These are phyloP conservation scores for Pseudophaeomoniella oleicola DNA, from an alignment of 2,329 filamentous ascomycete genomes.

Conservation along the genomic window DNA sequence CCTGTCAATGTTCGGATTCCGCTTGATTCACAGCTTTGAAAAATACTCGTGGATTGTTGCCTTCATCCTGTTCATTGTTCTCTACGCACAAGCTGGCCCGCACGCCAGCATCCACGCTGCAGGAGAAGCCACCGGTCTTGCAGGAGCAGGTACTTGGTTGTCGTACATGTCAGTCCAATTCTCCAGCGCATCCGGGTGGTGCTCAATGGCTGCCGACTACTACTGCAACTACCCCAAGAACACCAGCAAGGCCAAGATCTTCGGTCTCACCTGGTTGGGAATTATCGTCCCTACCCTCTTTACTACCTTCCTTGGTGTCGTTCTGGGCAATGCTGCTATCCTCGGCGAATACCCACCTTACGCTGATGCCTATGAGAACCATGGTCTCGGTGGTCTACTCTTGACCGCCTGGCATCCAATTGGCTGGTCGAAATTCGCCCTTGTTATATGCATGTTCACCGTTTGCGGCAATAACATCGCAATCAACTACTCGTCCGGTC, in stretches of 20 bases:
- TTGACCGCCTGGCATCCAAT: conserved; percentile 28
- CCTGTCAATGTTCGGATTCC: conserved; percentile 16
- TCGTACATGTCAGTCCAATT: conserved; percentile 11
- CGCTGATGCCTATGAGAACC: conserved; percentile 24
- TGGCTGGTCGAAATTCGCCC: conserved; percentile 34
- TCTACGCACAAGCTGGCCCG: conserved; percentile 30
- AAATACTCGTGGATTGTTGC: conserved; percentile 17
- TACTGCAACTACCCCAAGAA: conserved; percentile 12
- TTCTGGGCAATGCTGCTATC: conserved; percentile 24
- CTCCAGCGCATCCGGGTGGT: conserved; percentile 11
- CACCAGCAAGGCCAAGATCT: conserved; percentile 10
- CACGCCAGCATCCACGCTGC: conserved; percentile 26
- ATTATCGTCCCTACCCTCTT: conserved; percentile 15
- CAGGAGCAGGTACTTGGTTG: conserved; percentile 16
- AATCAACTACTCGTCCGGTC: conserved; percentile 27
- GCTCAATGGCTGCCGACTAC: conserved; percentile 11
- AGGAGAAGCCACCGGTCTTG: conserved; percentile 17
- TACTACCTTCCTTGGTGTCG: conserved; percentile 28
- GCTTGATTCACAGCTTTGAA: conserved; percentile 16
- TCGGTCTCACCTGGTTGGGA: conserved; percentile 8
- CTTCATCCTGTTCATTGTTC: conserved; percentile 25
- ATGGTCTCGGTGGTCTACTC: conserved; percentile 34
- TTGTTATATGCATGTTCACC: conserved; percentile 14
- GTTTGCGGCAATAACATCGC: conserved; percentile 24
- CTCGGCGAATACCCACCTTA: conserved; percentile 15